Evolutionary conservation across 768 basidiomycete genomes (phyloP), one percentile per base, ranked within the genome.

Genomic region (Mrakia frigida): DNA sequence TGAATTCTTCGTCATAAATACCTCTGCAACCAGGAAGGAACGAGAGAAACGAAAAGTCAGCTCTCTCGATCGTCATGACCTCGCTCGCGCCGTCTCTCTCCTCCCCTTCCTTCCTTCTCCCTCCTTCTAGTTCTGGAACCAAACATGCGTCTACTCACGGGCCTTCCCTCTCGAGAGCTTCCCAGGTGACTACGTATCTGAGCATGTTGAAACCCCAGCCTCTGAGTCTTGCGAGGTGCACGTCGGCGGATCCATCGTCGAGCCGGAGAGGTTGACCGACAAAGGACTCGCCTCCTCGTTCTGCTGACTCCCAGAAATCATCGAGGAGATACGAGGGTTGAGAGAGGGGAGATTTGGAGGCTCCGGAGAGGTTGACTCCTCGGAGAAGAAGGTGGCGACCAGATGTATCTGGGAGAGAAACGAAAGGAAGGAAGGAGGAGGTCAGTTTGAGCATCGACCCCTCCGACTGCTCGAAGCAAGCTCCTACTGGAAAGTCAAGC

Each of bases 151-250:
- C 0, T 33, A 90, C 95, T 89, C 83, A 97, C 94, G 97, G 97
- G 82, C 94, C 96, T 76, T 87, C 89, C 82, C 93, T 94, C 83
- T 98, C 97, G 23, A 99, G 83, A 0, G 92, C 87, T 82, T 99
- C 97, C 97, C 97, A 99, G 0, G 92, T 90, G n/a, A 98, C 87
- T 13, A 92, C 87, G 83, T 84, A 93, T 59, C 90, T 85, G 25
- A 98, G 84, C 81, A 91, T 85, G 80, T 93, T 97, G 84, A 94
- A 98, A 0, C 97, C 97, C 96, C 95, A 99, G 0, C 91, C 91
- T 77, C 87, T 87, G 39, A 99, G 84, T n/a, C 97, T 86, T 5
- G 89, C 86, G 0, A 99, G 86, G 80, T 98, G 95, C 23, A 90
- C 87, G 80, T 85, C 84, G 0, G 82, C 84, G 60, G 80, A 81